Evolutionary conservation across 1,284 basidiomycete species (phyloP).

Genomic region (Cryptococcus neoformans): DNA sequence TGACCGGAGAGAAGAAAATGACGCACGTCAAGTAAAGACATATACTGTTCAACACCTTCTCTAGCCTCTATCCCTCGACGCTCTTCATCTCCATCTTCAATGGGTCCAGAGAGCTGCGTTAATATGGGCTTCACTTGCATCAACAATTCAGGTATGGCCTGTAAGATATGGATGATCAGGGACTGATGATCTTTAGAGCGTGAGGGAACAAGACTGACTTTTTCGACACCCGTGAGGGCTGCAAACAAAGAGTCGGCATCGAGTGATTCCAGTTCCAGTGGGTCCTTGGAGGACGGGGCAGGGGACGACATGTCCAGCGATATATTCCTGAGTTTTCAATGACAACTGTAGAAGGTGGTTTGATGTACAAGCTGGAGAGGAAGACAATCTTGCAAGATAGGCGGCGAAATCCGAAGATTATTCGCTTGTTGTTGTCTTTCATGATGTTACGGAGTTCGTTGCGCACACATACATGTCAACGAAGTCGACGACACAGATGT

Average conservation of each 20-base stretch:
- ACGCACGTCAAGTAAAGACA: slow-evolving; percentile 42
- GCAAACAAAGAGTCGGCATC: slow-evolving; percentile 37
- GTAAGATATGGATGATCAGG: not conserved
- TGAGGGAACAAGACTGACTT: slow-evolving; percentile 17
- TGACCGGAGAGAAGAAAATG: not conserved
- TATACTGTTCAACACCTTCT: slow-evolving; percentile 35
- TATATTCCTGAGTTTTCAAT: not conserved
- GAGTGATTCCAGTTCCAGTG: slow-evolving; percentile 35
- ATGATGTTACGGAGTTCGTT: no score
- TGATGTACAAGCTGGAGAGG: no score
- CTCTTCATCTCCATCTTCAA: slow-evolving; percentile 17
- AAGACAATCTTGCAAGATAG: no score
- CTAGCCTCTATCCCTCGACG: slow-evolving; percentile 19
- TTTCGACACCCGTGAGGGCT: slow-evolving; percentile 38
- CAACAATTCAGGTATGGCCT: slow-evolving; percentile 41
- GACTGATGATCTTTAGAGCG: not conserved
- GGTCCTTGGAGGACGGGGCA: slow-evolving; percentile 5
- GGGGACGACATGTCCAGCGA: slow-evolving; percentile 5
- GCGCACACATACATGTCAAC: no score
- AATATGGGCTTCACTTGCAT: slow-evolving; percentile 40
- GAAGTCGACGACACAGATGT: no score
- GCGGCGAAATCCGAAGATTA: no score
- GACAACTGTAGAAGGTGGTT: no score
- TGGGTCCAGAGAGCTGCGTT: slow-evolving; percentile 23
- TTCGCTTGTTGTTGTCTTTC: no score